Evolutionary conservation across 148 eudicot species (phyloP).

Genomic region (Arctostaphylos glauca): DNA sequence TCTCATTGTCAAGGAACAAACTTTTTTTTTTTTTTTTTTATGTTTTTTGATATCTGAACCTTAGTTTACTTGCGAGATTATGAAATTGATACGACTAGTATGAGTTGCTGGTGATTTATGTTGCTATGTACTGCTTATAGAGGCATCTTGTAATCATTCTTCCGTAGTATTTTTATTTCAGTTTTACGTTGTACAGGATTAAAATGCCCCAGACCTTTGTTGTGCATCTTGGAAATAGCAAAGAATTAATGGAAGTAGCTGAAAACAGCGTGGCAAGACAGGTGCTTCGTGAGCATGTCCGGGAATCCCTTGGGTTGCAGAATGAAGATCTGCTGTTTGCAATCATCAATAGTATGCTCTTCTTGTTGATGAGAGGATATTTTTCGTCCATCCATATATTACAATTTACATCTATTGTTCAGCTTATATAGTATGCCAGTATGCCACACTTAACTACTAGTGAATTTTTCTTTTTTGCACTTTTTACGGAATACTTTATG

Average conservation of each 20-base stretch:
- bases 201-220: slow-evolving; percentile 89
- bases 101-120: neutral
- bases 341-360: slow-evolving; percentile 72
- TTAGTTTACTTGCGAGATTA: neutral
- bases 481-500: neutral
- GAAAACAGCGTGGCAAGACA: slow-evolving; percentile 76
- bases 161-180: slow-evolving; percentile 11
- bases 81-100: no score
- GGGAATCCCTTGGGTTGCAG: slow-evolving; percentile 78
- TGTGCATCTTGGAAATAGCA: slow-evolving; percentile 97
- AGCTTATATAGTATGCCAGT: neutral
- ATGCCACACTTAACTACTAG: neutral
- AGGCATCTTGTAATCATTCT: neutral
- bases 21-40: no score
- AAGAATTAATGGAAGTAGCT: slow-evolving; percentile 88
- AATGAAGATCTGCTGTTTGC: slow-evolving; percentile 83
- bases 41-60: neutral
- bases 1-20: neutral
- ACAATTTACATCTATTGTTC: neutral
- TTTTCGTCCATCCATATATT: neutral
- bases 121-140: slow-evolving; percentile 1
- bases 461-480: neutral
- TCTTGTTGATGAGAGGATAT: neutral
- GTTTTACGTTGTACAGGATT: slow-evolving; percentile 44
- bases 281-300: slow-evolving; percentile 76